Conservation (phyloP, 805 yeast species). For the Nakazawaea holstii region DNA sequence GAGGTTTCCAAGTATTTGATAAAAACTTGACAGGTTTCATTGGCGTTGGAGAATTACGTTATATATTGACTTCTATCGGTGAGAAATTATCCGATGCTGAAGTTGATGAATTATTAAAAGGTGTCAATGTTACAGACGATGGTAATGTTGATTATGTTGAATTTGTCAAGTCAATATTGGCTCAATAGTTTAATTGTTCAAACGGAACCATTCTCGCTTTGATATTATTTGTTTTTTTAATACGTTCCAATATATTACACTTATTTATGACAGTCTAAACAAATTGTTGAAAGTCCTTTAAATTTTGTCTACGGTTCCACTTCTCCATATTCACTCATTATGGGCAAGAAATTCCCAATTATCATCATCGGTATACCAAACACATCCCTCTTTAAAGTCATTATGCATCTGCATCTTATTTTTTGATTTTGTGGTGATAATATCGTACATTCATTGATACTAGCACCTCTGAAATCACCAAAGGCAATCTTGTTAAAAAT, state of each 20-base stretch:
- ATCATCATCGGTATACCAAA: slow-evolving; percentile 98
- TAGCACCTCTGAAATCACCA: slow-evolving; percentile 84
- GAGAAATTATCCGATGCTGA: slow-evolving; percentile 87
- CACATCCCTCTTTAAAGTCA: slow-evolving; percentile 93
- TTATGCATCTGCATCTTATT: slow-evolving; percentile 74
- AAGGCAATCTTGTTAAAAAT: slow-evolving; percentile 80
- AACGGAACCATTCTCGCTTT: background rate
- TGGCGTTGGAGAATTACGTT: slow-evolving; percentile 94
- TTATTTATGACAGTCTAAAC: background rate
- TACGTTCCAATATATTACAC: background rate
- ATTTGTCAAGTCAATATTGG: slow-evolving; percentile 88
- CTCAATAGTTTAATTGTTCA: slow-evolving; percentile 46
- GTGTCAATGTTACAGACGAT: slow-evolving; percentile 88
- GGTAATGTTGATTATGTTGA: slow-evolving; percentile 94
- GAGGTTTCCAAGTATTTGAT: slow-evolving; percentile 96
- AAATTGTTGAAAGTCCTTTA: too few species aligned
- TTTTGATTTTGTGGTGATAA: slow-evolving; percentile 49
- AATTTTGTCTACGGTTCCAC: slow-evolving; percentile 1
- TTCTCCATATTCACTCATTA: slow-evolving; percentile 29
- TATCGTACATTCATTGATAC: slow-evolving; percentile 83
- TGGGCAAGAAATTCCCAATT: slow-evolving; percentile 87
- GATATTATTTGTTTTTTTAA: background rate
- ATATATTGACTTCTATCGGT: slow-evolving; percentile 92
- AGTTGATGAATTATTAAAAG: slow-evolving; percentile 93
- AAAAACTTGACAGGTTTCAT: slow-evolving; percentile 93